Percentiles rank a stretch among this genome's conserved stretches.
Evolutionary conservation across 345 rosid species (phyloP).

Genomic region (Eucalyptus pauciflora): DNA sequence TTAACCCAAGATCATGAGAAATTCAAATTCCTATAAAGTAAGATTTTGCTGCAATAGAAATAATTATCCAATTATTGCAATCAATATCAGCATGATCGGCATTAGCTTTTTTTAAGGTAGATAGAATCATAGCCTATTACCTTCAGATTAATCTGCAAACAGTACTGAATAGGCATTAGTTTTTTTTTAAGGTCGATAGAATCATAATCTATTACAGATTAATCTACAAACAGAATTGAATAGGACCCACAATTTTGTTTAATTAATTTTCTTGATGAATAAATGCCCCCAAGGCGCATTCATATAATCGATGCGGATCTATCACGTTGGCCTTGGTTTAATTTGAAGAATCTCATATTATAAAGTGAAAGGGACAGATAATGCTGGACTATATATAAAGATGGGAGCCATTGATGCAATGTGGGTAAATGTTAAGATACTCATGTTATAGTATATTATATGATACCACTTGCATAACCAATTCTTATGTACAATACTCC

Average conservation of each 20-base stretch:
- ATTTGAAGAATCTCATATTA: not conserved
- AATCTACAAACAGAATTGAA: not conserved
- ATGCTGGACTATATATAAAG: not conserved
- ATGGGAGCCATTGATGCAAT: not conserved
- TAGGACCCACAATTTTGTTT: not conserved
- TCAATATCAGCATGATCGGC: not conserved
- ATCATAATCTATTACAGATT: not conserved
- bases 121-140: too few relatives aligned
- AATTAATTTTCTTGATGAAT: not conserved
- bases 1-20: not conserved
- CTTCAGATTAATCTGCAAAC: too few relatives aligned
- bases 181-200: not conserved
- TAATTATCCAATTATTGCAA: not conserved
- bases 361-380: not conserved
- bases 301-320: not conserved
- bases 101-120: not conserved
- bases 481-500: not conserved
- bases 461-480: not conserved
- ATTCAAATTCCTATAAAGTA: not conserved
- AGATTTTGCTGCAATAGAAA: not conserved
- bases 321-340: not conserved
- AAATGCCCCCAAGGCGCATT: not conserved
- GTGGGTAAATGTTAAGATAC: not conserved
- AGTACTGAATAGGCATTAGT: too few relatives aligned
- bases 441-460: not conserved